Conservation (phyloP, 257 asterid genomes). For the Solanum dulcamara region DNA sequence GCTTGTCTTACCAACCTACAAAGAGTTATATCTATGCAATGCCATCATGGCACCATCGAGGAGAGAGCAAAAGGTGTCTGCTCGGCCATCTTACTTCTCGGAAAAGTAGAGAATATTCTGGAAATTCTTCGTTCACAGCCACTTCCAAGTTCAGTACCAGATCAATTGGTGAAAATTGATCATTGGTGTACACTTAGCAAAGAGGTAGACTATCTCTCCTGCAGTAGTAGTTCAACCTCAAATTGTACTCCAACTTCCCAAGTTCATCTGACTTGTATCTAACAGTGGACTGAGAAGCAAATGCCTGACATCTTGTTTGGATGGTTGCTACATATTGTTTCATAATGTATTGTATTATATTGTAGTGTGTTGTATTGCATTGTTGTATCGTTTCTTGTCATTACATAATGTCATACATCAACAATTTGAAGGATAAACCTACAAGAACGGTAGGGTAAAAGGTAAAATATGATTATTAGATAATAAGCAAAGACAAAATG, state of each 20-base stretch:
- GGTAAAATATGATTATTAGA: too few species aligned
- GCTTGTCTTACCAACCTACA: conserved; percentile 65
- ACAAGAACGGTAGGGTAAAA: too few species aligned
- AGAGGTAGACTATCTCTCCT: conserved; percentile 17
- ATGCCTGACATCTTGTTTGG: neutral
- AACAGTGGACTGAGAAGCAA: conserved; percentile 26
- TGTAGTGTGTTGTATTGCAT: neutral
- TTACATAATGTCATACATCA: neutral
- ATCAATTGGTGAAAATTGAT: conserved; percentile 33
- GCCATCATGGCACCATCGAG: conserved; percentile 43
- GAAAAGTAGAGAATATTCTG: conserved; percentile 48
- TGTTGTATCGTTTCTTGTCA: neutral
- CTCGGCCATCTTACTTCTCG: conserved; percentile 42
- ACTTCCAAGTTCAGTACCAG: conserved; percentile 33
- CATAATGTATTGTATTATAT: neutral
- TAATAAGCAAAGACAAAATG: too few species aligned
- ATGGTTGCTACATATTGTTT: neutral
- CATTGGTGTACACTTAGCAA: conserved; percentile 41
- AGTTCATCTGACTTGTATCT: conserved; percentile 32
- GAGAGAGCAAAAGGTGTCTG: conserved; percentile 43
- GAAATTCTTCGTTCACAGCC: conserved; percentile 38
- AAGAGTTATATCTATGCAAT: conserved; percentile 38
- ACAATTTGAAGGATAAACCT: neutral
- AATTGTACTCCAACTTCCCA: conserved; percentile 3
- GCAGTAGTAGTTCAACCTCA: conserved; percentile 1